Percentiles rank a stretch among this genome's conserved stretches.
phyloP scores from a whole-genome alignment of 139 green algal species.

The Tetradesmus lagerheimii region DNA sequence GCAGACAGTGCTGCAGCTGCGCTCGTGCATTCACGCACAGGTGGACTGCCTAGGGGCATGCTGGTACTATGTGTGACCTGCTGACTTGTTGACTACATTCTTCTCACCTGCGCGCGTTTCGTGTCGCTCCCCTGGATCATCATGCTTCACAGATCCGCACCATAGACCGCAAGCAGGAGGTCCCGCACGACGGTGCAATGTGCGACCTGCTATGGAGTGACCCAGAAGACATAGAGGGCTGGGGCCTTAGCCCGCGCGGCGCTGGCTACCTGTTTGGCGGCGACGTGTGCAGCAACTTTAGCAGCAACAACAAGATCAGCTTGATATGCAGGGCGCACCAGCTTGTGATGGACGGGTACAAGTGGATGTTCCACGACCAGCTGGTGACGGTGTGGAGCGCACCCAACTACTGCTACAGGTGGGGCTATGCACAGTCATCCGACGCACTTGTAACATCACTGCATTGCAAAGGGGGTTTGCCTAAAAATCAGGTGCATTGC shows the following conservation, averaged over 20 bases:
- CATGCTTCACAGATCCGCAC: conserved; percentile 80
- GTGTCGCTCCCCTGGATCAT: not conserved
- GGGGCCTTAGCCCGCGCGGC: conserved; percentile 87
- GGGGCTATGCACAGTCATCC: too few relatives aligned
- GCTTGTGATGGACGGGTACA: conserved; percentile 99
- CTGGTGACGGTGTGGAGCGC: conserved; percentile 99
- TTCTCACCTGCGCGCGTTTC: not conserved
- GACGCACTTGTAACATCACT: too few relatives aligned
- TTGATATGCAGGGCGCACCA: conserved; percentile 88
- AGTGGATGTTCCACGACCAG: conserved; percentile 97
- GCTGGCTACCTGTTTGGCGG: conserved; percentile 97
- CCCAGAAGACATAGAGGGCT: conserved; percentile 98
- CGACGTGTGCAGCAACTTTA: conserved; percentile 92
- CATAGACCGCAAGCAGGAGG: conserved; percentile 99
- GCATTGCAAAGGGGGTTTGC: too few relatives aligned
- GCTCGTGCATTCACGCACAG: too few relatives aligned
- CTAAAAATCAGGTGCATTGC: too few relatives aligned
- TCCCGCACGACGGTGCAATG: conserved; percentile 99
- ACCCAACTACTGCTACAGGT: conserved; percentile 99
- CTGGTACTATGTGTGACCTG: too few relatives aligned
- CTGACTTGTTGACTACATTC: too few relatives aligned
- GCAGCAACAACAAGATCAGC: conserved; percentile 82
- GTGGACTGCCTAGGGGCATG: too few relatives aligned
- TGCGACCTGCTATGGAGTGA: conserved; percentile 99
- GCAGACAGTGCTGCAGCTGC: too few relatives aligned